Evolutionary conservation across 2,329 filamentous ascomycete genomes (phyloP).

Genomic region (Trichoderma semiorbis): DNA sequence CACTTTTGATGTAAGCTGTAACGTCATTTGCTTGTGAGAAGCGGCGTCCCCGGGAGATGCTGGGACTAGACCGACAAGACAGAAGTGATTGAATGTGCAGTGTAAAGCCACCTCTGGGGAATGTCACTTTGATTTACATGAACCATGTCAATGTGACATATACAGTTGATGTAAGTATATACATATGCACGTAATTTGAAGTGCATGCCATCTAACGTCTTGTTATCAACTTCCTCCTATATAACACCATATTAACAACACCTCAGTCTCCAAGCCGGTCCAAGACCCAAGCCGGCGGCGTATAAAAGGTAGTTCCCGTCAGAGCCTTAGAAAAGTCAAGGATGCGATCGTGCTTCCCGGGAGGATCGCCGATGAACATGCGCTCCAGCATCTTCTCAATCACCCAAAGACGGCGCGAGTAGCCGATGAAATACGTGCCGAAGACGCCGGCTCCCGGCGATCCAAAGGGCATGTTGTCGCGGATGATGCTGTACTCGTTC

Average conservation of each 20-base stretch:
- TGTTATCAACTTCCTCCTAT: not conserved
- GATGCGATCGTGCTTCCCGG: slow-evolving; percentile 52
- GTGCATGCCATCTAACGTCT: not conserved
- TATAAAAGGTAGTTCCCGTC: slow-evolving; percentile 54
- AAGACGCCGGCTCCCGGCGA: slow-evolving; percentile 48
- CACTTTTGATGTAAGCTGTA: not conserved
- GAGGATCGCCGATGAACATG: slow-evolving; percentile 55
- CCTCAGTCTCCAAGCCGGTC: slow-evolving; percentile 11
- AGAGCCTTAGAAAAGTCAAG: slow-evolving; percentile 52
- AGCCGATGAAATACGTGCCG: slow-evolving; percentile 58
- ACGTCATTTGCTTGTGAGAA: not conserved
- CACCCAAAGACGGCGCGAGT: slow-evolving; percentile 52
- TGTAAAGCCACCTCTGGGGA: not conserved
- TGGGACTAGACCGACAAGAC: not conserved
- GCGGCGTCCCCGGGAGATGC: not conserved
- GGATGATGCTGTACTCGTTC: slow-evolving; percentile 49
- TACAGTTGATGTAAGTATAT: not conserved
- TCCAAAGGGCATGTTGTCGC: slow-evolving; percentile 61
- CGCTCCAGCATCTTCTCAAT: slow-evolving; percentile 55
- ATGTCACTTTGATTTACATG: not conserved
- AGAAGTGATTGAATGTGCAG: not conserved
- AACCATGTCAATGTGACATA: not conserved
- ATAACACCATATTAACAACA: not conserved
- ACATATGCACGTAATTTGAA: not conserved
- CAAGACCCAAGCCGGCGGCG: slow-evolving; percentile 31